A percentile compares a stretch with the other conserved stretches of the same genome.
Conservation (phyloP, 805 yeast genomes). For the Cyberlindnera lachancei region DNA sequence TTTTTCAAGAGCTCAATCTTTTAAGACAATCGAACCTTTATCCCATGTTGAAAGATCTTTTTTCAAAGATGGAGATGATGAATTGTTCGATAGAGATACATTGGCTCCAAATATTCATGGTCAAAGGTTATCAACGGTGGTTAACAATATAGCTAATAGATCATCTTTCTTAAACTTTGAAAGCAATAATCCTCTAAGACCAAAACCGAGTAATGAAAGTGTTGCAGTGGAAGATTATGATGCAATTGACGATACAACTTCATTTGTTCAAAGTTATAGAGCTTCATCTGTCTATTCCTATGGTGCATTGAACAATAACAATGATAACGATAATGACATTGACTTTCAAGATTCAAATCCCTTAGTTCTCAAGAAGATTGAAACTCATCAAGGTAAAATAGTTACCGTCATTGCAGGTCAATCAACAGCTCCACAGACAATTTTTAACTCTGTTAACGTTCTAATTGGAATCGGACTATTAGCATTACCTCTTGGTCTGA, state of each 20-base stretch:
- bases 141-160: no score
- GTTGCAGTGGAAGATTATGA: slow-evolving; percentile 27
- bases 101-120: slow-evolving; percentile 61
- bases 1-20: slow-evolving; percentile 69
- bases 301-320: slow-evolving; percentile 23
- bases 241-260: slow-evolving; percentile 32
- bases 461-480: slow-evolving; percentile 70
- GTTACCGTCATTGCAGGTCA: slow-evolving; percentile 73
- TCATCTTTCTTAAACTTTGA: no score
- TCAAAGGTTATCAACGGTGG: slow-evolving; percentile 52
- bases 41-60: slow-evolving; percentile 45
- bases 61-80: slow-evolving; percentile 56
- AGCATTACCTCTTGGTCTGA: slow-evolving; percentile 65
- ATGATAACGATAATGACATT: slow-evolving; percentile 32
- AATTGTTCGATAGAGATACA: slow-evolving; percentile 59
- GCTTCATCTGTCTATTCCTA: slow-evolving; percentile 24
- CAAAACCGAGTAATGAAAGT: slow-evolving; percentile 15
- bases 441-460: slow-evolving; percentile 70
- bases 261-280: slow-evolving; percentile 25
- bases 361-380: slow-evolving; percentile 52
- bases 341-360: slow-evolving; percentile 43
- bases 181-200: slow-evolving; percentile 19
- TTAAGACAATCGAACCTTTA: slow-evolving; percentile 44
- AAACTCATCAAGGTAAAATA: slow-evolving; percentile 65
- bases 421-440: slow-evolving; percentile 72